Base-by-base conservation (phyloP, 192 early-diverging fungal genomes). In the Oehlia diaphana region DNA sequence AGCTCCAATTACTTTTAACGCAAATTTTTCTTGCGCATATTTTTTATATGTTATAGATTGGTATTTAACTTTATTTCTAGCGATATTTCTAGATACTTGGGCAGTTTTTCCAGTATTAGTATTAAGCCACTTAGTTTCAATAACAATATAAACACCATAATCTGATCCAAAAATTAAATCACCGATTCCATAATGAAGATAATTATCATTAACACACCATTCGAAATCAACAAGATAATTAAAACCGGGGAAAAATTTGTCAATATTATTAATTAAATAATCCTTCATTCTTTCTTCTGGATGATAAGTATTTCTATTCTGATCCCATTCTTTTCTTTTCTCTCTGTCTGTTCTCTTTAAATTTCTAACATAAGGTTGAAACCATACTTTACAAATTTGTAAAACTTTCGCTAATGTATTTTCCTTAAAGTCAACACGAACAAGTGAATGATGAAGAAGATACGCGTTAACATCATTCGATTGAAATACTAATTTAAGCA, bases 131-230 rank as follows among this genome's bases (percentile, higher is more conserved):
- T 72, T 72, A 7, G 71, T 72, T 72, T 72, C 71, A 47, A 72
- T 72, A 9, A 19, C 26, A 26, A 72, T 14, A 21, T 72, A 72
- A 26, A 72, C 44, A 6, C 71, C 71, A 44, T 72, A 42, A 21
- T 72, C 71, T 1, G 71, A 72, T n/a, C 71, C 71, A 47, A 72
- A 72, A 72, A 72, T 21, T 7, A 72, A 23, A 44, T 72, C 71
- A 16, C 71, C 71, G 8, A 47, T 42, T 72, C 16, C 44, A 26
- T 37, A 72, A 14, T 44, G 26, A 23, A 14, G 23, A 37, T 37
- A 3, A 37, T 37, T 0, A 0, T 37, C 35, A 37, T 37, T 37
- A 37, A 37, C 35, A 37, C 4, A 4, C 35, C 35, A 37, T 0
- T 37, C 4, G 35, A 37, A 37, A 42, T 72, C 71, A 35, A 37